Percentiles rank a stretch among this genome's conserved stretches.
phyloP scores from a whole-genome alignment of 2,329 filamentous ascomycete genomes.

The Domatiomyces globalis region DNA sequence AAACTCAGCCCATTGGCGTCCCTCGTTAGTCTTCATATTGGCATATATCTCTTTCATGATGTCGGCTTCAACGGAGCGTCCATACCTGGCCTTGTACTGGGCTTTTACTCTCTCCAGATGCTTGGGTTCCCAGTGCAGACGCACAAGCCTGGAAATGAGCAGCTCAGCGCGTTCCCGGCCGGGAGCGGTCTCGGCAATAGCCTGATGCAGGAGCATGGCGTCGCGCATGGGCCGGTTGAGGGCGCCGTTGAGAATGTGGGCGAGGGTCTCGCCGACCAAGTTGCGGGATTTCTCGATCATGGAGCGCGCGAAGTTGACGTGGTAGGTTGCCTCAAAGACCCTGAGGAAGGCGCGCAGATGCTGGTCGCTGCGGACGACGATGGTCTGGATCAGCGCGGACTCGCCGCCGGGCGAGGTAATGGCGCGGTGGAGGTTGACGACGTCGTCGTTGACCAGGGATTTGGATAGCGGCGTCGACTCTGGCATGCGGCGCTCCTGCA shows the following conservation, averaged over 20 bases:
- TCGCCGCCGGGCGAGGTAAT: constrained; percentile 69
- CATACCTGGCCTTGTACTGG: constrained; percentile 68
- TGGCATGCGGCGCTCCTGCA: constrained; percentile 74
- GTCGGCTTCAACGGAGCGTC: constrained; percentile 57
- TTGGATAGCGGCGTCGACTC: constrained; percentile 56
- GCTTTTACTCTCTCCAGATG: constrained; percentile 69
- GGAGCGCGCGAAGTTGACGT: constrained; percentile 72
- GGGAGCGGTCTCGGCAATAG: constrained; percentile 58
- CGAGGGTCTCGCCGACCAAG: constrained; percentile 82
- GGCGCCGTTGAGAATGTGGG: constrained; percentile 88
- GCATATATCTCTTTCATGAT: constrained; percentile 62
- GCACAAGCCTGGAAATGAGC: constrained; percentile 72
- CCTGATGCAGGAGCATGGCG: constrained; percentile 79
- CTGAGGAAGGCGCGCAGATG: constrained; percentile 70
- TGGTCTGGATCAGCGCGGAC: constrained; percentile 70
- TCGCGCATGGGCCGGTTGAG: constrained; percentile 93
- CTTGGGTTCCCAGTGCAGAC: constrained; percentile 79
- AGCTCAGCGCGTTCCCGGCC: constrained; percentile 67
- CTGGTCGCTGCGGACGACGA: constrained; percentile 63
- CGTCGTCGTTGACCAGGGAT: constrained; percentile 54
- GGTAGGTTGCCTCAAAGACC: constrained; percentile 58
- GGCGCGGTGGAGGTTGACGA: constrained; percentile 55
- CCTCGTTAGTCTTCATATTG: constrained; percentile 20
- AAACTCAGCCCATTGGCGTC: constrained; percentile 15
- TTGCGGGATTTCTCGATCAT: constrained; percentile 82